These are phyloP conservation scores for Thymus mandschuricus DNA, from an alignment of 257 asterid genomes.

Conservation along the genomic window DNA sequence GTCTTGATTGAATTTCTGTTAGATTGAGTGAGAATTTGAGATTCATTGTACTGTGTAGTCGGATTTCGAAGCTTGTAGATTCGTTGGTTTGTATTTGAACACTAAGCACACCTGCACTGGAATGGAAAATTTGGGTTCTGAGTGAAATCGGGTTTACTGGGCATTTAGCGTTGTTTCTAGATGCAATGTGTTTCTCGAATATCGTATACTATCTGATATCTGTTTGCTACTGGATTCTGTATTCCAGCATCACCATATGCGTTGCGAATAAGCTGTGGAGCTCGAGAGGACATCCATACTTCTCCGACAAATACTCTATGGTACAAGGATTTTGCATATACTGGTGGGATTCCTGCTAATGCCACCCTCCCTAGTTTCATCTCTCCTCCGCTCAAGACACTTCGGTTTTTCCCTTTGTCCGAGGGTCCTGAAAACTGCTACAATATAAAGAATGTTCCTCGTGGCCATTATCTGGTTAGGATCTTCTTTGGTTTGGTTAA, in stretches of 20 bases:
- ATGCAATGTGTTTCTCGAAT: constrained; percentile 4
- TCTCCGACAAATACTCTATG: constrained; percentile 78
- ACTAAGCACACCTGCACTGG: constrained; percentile 6
- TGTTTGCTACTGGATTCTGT: constrained; percentile 20
- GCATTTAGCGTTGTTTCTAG: constrained; percentile 1
- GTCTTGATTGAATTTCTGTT: constrained; percentile 21
- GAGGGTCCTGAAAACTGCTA: constrained; percentile 98
- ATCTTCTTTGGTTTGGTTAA: constrained; percentile 73
- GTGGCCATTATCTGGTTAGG: constrained; percentile 77
- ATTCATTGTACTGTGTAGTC: constrained; percentile 13
- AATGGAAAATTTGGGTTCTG: constrained; percentile 1
- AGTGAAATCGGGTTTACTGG: constrained; percentile 1
- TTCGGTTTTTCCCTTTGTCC: constrained; percentile 82
- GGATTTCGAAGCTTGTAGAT: constrained; percentile 14
- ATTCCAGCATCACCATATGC: constrained; percentile 77
- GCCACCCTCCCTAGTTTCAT: constrained; percentile 76
- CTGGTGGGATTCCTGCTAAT: constrained; percentile 87
- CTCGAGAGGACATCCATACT: constrained; percentile 70
- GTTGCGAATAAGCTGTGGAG: constrained; percentile 94
- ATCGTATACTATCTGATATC: constrained; percentile 13
- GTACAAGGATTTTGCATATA: constrained; percentile 90
- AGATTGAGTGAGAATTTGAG: constrained; percentile 1
- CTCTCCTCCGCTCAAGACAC: constrained; percentile 66
- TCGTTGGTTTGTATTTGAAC: constrained; percentile 12
- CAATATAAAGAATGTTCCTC: constrained; percentile 82